A percentile compares a stretch with the other conserved stretches of the same genome.
Conservation (phyloP, 2,329 filamentous ascomycete genomes). For the Beauveria scarabaeidicola region DNA sequence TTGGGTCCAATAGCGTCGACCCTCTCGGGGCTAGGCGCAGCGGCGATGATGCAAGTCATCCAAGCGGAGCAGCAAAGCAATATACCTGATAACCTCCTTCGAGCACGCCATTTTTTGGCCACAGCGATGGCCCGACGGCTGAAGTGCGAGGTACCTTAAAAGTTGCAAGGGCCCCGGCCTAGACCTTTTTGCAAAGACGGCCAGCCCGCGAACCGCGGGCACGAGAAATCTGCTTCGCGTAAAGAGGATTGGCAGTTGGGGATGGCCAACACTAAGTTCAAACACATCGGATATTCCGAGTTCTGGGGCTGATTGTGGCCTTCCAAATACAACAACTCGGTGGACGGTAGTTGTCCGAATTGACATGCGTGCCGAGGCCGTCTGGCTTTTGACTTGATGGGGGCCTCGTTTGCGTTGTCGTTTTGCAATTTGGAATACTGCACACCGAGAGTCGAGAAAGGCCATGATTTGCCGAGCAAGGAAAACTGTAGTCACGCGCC, state of each 20-base stretch:
- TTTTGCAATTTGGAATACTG: neutral
- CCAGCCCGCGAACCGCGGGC: neutral
- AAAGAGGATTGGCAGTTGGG: neutral
- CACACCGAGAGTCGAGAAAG: neutral
- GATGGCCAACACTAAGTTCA: neutral
- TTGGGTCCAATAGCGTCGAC: neutral
- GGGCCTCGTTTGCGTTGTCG: neutral
- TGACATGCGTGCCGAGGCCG: neutral
- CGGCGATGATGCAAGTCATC: neutral
- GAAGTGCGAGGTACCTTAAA: neutral
- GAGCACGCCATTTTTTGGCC: conserved; percentile 5
- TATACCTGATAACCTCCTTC: neutral
- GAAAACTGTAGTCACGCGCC: neutral
- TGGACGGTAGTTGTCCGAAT: neutral
- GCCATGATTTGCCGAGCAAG: neutral
- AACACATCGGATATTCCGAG: neutral
- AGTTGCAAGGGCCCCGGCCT: neutral
- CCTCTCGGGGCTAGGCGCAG: neutral
- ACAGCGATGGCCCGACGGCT: neutral
- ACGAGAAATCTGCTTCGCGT: neutral
- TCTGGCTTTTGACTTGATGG: neutral
- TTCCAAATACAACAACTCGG: neutral
- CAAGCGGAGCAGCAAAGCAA: neutral
- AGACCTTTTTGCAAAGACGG: neutral
- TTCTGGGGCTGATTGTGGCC: neutral